Evolutionary conservation across 1,139 yeast genomes (phyloP), one percentile per base, ranked within the genome.

Genomic region (Oligophagozyma castellii): DNA sequence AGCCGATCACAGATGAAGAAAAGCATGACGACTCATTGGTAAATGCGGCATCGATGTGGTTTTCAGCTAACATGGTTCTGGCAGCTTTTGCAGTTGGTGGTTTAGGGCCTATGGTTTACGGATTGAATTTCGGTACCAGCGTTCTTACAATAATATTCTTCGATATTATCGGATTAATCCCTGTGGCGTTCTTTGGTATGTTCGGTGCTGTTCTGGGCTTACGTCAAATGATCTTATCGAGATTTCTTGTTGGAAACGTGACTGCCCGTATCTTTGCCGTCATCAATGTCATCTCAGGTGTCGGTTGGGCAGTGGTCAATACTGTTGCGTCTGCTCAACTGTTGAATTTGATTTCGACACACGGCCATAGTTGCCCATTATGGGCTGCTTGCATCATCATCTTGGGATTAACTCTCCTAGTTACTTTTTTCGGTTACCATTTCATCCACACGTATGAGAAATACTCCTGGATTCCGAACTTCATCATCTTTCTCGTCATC

Each of bases 301-400:
- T 84, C 38, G 95, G 95, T 40, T 84, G 95, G 95, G 84, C 93
- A 56, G 81, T 93, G 12, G 92, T 83, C 27, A 86, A 84, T 57
- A 79, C 83, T 39, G 80, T 84, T 71, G 78, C 84, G 16, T 73
- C 92, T 20, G 93, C 95, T 14, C 93, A 81, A 53, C 63, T 84
- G 48, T 63, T 84, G 41, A 74, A 77, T 56, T 72, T 79, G 52
- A 75, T 83, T 38, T 80, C 81, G 56, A 37, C 61, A 28, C 51
- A 36, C 20, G 59, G 61, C 21, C 63, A 65, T 29, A 59, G 60
- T 18, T 63, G 80, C 37, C 95, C 95, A 24, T 77, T 92, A 24
- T 80, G 93, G 93, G 95, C 83, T 19, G 95, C 92, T 19, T 76
- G 93, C 55, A 51, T 84, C 36, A 69, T 84, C 37, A 65, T 84